Evolutionary conservation across 2,329 filamentous ascomycete species (phyloP), one percentile per base, ranked within the genome.

Genomic region (Monilinia fructigena): DNA sequence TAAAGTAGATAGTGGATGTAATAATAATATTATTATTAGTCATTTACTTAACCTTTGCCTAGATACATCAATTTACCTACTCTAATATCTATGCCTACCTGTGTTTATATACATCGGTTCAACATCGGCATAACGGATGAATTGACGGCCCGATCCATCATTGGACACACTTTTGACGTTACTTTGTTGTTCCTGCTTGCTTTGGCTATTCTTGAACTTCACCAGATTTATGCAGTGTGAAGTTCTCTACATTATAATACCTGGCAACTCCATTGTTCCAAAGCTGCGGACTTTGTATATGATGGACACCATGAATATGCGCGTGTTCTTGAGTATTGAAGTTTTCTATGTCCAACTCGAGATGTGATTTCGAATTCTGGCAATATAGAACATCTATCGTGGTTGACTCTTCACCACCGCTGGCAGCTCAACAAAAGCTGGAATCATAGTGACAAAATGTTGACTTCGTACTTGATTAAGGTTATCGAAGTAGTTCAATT

Each of bases 221-320:
- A 59, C 26, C 55, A 59, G 40, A 59, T 59, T 59, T 59, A 47
- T 47, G 40, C 26, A 31, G 26, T 59, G 56, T 48, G 56, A 59
- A 59, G 42, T 60, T 35, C 42, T 60, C 42, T 31, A 48, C 56
- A 48, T 59, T 47, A 31, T 60, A 35, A 59, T 35, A 48, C 20
- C 42, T 35, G 26, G 26, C 12, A n/a, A 35, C 28, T 12, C 16
- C 42, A 59, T 35, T 23, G 20, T 59, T 26, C 7, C 42, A 35
- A 48, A 59, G 56, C 42, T 59, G 42, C 4, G 28, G 28, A 48
- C 18, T 26, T 31, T 59, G 18, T 42, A 35, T 35, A 35, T 35
- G 6, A 6, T 35, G 31, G 6, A 8, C 7, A 35, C 11, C 28
- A 47, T 45, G 1, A 31, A 47, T 28, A 47, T n/a, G 2, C 2